These are phyloP conservation scores for Jamesozyma piceae DNA, from an alignment of 805 yeast species.

Conservation along the genomic window DNA sequence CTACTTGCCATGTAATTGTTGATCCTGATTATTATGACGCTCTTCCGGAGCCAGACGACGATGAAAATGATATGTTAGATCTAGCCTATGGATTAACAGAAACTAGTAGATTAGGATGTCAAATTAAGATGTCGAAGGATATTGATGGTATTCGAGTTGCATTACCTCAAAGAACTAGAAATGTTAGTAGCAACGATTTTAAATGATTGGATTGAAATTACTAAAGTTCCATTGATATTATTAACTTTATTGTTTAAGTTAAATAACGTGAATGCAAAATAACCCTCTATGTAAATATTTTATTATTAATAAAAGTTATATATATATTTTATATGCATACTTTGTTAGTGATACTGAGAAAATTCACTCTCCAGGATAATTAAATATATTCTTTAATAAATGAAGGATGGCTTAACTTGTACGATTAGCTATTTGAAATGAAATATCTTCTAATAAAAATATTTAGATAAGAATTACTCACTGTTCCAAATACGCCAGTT, in stretches of 20 bases:
- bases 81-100: conserved; percentile 95
- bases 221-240: background rate
- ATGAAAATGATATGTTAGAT: conserved; percentile 97
- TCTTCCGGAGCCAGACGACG: conserved; percentile 92
- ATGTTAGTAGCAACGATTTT: conserved; percentile 76
- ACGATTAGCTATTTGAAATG: too few relatives aligned
- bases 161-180: conserved; percentile 94
- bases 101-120: conserved; percentile 93
- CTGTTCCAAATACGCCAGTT: too few relatives aligned
- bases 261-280: too few relatives aligned
- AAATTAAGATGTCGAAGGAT: conserved; percentile 79
- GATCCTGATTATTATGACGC: conserved; percentile 90
- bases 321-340: too few relatives aligned
- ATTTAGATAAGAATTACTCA: too few relatives aligned
- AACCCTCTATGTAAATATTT: background rate
- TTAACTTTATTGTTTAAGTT: too few relatives aligned
- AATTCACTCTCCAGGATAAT: too few relatives aligned
- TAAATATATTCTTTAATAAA: too few relatives aligned
- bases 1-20: conserved; percentile 93
- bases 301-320: background rate
- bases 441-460: too few relatives aligned
- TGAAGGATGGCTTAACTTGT: too few relatives aligned
- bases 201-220: conserved; percentile 24
- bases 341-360: too few relatives aligned
- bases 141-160: conserved; percentile 92